Evolutionary conservation across 1,284 basidiomycete species (phyloP).

Genomic region (Schizopora paradoxa): DNA sequence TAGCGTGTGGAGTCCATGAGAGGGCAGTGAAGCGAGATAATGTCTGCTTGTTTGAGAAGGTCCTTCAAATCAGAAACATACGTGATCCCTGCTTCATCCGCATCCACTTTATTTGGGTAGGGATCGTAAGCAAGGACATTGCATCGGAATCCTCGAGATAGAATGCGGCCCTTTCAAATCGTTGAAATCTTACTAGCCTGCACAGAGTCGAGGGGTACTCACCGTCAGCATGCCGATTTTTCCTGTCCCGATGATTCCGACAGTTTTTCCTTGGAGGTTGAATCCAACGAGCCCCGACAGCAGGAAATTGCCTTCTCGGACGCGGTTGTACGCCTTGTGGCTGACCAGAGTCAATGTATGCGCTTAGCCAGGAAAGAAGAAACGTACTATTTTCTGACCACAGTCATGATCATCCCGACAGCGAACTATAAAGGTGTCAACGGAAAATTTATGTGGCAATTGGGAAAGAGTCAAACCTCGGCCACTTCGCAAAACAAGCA

Average conservation of each 20-base stretch:
- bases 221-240: constrained; percentile 35
- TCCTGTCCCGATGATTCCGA: constrained; percentile 49
- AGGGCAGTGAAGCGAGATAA: constrained; percentile 32
- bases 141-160: constrained; percentile 10
- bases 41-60: constrained; percentile 38
- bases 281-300: constrained; percentile 24
- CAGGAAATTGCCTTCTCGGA: constrained; percentile 26
- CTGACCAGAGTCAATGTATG: constrained; percentile 7
- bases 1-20: constrained; percentile 37
- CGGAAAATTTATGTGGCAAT: neutral
- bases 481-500: neutral
- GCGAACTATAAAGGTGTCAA: constrained; percentile 19
- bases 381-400: constrained; percentile 23
- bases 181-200: constrained; percentile 32
- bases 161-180: constrained; percentile 27
- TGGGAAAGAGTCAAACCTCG: constrained; percentile 1
- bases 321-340: constrained; percentile 24
- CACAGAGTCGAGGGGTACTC: constrained; percentile 20
- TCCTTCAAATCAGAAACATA: constrained; percentile 38
- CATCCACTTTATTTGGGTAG: constrained; percentile 27
- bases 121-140: constrained; percentile 37
- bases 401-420: constrained; percentile 23
- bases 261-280: constrained; percentile 38
- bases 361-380: neutral
- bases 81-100: constrained; percentile 31